A percentile compares a stretch with the other conserved stretches of the same genome.
These are phyloP conservation scores for Nectriaceae sp. DNA, from an alignment of 2,329 filamentous ascomycete species.

Conservation along the genomic window DNA sequence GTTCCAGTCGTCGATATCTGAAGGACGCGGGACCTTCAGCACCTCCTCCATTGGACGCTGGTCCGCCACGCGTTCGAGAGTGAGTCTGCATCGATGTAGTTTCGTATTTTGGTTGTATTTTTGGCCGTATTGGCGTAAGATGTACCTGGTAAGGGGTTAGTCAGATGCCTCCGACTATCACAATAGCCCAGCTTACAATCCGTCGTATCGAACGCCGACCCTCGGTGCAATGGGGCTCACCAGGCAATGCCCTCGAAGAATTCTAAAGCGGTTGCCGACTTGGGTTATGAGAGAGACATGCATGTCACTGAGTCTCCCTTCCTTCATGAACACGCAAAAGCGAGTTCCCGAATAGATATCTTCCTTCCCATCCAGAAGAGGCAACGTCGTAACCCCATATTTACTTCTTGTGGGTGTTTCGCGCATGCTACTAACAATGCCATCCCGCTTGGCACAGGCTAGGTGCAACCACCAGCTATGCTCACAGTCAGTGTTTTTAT, in stretches of 20 bases:
- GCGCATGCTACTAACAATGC: slow-evolving; percentile 48
- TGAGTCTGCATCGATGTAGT: slow-evolving; percentile 46
- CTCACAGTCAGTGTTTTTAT: slow-evolving; percentile 25
- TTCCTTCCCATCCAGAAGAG: slow-evolving; percentile 54
- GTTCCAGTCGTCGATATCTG: slow-evolving; percentile 58
- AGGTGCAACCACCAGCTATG: slow-evolving; percentile 60
- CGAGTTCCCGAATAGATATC: slow-evolving; percentile 35
- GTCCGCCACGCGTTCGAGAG: slow-evolving; percentile 44
- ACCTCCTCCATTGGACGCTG: slow-evolving; percentile 47
- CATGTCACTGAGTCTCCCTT: slow-evolving; percentile 48
- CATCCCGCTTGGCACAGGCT: slow-evolving; percentile 57
- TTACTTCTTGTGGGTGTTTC: slow-evolving; percentile 49
- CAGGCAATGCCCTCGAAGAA: slow-evolving; percentile 54
- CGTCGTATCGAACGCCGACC: slow-evolving; percentile 59
- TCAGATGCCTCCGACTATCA: background rate
- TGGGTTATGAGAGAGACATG: slow-evolving; percentile 50
- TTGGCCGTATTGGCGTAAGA: slow-evolving; percentile 47
- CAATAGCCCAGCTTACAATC: slow-evolving; percentile 45
- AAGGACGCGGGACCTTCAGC: slow-evolving; percentile 50
- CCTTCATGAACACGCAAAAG: slow-evolving; percentile 46
- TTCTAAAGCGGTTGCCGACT: slow-evolving; percentile 50
- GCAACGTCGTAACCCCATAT: slow-evolving; percentile 50
- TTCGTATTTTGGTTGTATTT: slow-evolving; percentile 32
- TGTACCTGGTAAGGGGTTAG: slow-evolving; percentile 43
- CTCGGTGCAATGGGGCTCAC: slow-evolving; percentile 53